Percentiles rank a stretch among this genome's conserved stretches.
phyloP scores from a whole-genome alignment of 805 yeast species.

The Saccharomycopsis sp. region DNA sequence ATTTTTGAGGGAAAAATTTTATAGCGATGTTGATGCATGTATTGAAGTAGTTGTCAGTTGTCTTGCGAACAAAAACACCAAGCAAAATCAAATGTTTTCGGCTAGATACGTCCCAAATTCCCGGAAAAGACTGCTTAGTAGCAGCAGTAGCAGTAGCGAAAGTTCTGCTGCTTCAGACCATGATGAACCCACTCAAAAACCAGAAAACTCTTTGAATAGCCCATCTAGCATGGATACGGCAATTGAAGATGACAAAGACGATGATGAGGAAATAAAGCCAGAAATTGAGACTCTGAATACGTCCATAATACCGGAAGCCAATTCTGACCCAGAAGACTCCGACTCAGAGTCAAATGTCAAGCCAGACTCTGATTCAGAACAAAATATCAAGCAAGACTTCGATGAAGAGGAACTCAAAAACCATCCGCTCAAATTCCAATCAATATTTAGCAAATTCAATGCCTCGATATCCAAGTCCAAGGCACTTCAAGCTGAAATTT shows the following conservation, averaged over 20 bases:
- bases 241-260: slow-evolving; percentile 21
- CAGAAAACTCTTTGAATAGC: slow-evolving; percentile 12
- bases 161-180: slow-evolving; percentile 22
- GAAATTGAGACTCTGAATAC: slow-evolving; percentile 9
- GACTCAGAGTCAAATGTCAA: slow-evolving; percentile 4
- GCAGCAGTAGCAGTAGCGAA: slow-evolving; percentile 18
- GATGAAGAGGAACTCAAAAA: neutral
- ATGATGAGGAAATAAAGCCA: slow-evolving; percentile 12
- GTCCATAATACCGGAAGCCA: slow-evolving; percentile 21
- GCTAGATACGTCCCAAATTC: slow-evolving; percentile 52
- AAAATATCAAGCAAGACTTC: neutral
- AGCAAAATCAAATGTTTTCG: slow-evolving; percentile 49
- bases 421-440: neutral
- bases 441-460: neutral
- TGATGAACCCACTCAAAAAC: slow-evolving; percentile 23
- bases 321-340: slow-evolving; percentile 22
- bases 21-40: too few species aligned
- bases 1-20: neutral
- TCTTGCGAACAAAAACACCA: too few species aligned
- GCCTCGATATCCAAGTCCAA: neutral
- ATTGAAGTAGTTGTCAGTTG: too few species aligned
- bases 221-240: slow-evolving; percentile 10
- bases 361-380: neutral
- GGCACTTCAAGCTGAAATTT: neutral
- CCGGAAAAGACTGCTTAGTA: slow-evolving; percentile 25